Base-by-base conservation (phyloP, 306 rosid species). In the Citrullus colocynthis region DNA sequence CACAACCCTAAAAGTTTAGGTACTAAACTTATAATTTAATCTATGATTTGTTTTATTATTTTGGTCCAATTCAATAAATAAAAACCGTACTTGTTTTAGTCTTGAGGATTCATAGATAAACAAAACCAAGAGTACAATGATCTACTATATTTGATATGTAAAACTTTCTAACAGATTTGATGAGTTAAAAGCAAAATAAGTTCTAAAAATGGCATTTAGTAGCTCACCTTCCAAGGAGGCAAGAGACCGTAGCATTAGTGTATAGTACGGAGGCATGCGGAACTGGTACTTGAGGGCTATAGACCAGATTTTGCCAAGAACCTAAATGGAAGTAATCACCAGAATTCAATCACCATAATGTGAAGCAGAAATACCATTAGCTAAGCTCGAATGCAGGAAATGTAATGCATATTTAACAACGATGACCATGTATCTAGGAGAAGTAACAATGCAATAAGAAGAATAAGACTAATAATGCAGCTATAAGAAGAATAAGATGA, bases 241-340 rank as follows among this genome's bases (percentile, higher is more conserved):
- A 28, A 94, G 90, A 80, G 96, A 94, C 73, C 97, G 91, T 59
- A 94, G 83, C 75, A 92, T 91, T 77, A 94, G 95, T 18, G 98
- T 87, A 78, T 85, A 94, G 85, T 92, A 94, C 58, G 98, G 96
- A 61, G 98, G 98, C 98, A 94, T 94, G 60, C 97, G 93, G 85
- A 94, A 94, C 63, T 94, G 93, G 83, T 90, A 84, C 88, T 94
- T 90, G 83, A 94, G 82, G 78, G 98, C 95, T 32, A 92, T 77
- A 57, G 93, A 89, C 96, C 90, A 90, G 82, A 94, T 90, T 86
- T 90, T 94, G 49, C 95, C 97, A 82, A 94, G 87, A 89, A 94
- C 98, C 97, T 94, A 65, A 74, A 84, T 78, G 84, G 81, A 80
- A 81, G 78, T 83, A 41, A 62, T 65, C 67, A 61, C 75, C 75